Conservation (phyloP, 495 filamentous ascomycete genomes). For the Sabuloglossum arenarium region DNA sequence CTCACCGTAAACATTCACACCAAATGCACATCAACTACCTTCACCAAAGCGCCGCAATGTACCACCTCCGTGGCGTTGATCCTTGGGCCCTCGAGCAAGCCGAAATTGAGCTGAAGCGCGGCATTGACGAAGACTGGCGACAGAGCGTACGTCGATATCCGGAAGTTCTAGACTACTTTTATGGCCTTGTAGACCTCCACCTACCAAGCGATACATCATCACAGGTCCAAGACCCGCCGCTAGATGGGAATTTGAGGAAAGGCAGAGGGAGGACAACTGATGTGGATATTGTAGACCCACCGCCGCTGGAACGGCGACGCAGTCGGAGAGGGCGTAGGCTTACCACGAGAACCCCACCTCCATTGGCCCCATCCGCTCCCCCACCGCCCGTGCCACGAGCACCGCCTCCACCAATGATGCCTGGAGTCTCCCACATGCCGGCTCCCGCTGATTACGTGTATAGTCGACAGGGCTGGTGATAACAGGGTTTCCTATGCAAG, state of each 20-base stretch:
- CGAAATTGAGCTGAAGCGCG: constrained; percentile 37
- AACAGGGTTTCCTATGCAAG: background rate
- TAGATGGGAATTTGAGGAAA: background rate
- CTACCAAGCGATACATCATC: constrained; percentile 20
- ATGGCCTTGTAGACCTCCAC: constrained; percentile 37
- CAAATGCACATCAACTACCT: constrained; percentile 32
- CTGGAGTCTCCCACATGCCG: background rate
- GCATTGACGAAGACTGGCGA: constrained; percentile 57
- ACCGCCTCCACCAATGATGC: background rate
- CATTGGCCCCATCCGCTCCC: background rate
- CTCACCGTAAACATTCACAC: constrained; percentile 36
- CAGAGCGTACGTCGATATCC: constrained; percentile 47
- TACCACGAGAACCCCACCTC: background rate
- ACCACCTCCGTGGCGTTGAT: constrained; percentile 30
- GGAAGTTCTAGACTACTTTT: constrained; percentile 55
- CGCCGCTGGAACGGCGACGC: constrained; percentile 1
- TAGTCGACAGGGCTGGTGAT: background rate
- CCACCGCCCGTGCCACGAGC: background rate
- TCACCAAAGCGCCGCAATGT: constrained; percentile 33
- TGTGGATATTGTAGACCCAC: background rate
- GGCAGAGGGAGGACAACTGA: background rate
- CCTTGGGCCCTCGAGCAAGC: constrained; percentile 35
- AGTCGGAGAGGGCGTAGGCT: background rate
- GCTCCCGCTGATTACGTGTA: background rate
- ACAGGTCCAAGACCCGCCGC: background rate